Conservation (phyloP, 1,284 basidiomycete genomes). For the Cryptococcus sp. region DNA sequence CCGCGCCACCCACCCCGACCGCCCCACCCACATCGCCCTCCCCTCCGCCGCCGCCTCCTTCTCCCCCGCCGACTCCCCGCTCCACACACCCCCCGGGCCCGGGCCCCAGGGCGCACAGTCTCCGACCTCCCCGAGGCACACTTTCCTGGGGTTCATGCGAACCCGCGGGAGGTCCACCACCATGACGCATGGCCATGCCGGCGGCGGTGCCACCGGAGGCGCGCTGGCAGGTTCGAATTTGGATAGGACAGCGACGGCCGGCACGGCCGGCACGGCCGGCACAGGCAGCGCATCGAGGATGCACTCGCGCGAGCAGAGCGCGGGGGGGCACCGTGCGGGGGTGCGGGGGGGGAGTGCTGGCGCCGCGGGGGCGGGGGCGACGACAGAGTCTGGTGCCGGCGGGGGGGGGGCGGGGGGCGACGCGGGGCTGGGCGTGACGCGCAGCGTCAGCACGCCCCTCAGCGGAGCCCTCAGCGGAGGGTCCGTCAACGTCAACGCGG, state of each 20-base stretch:
- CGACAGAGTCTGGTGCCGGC: neutral
- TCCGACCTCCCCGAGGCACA: slow-evolving; percentile 42
- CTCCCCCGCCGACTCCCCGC: slow-evolving; percentile 23
- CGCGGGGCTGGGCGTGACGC: slow-evolving; percentile 26
- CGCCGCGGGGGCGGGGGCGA: neutral
- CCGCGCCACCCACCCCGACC: slow-evolving; percentile 1
- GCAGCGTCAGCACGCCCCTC: slow-evolving; percentile 38
- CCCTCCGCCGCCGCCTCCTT: slow-evolving; percentile 12
- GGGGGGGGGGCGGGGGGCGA: neutral
- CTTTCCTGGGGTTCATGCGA: slow-evolving; percentile 49
- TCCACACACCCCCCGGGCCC: slow-evolving; percentile 11
- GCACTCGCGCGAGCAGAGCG: slow-evolving; percentile 5
- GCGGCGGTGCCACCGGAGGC: neutral
- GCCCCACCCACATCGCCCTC: slow-evolving; percentile 32
- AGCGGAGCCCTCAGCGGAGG: too few species aligned
- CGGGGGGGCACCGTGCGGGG: too few species aligned
- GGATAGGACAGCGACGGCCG: too few species aligned
- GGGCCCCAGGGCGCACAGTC: slow-evolving; percentile 12
- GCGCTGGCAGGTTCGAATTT: too few species aligned
- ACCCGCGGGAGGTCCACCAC: slow-evolving; percentile 41
- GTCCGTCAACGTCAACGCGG: too few species aligned
- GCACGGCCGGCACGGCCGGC: neutral
- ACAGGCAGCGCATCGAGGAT: neutral
- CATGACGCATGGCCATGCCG: slow-evolving; percentile 25
- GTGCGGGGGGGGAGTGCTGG: too few species aligned